phyloP scores from a whole-genome alignment of 768 basidiomycete species.

The Agaricus subrufescens region DNA sequence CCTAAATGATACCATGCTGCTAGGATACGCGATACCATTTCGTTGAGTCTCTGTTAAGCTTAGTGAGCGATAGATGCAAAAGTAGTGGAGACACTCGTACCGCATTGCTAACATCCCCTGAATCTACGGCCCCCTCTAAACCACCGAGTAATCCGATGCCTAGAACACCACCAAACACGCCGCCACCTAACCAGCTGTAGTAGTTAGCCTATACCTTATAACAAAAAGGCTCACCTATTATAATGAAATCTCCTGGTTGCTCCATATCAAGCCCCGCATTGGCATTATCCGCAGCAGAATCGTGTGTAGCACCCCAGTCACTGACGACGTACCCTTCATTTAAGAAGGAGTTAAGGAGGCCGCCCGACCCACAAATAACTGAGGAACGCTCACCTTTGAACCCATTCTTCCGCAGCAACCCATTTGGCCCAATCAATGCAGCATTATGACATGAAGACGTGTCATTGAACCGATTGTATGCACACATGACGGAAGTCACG shows the following conservation, averaged over 20 bases:
- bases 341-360: not conserved
- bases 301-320: slow-evolving; percentile 51
- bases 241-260: slow-evolving; percentile 44
- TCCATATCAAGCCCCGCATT: slow-evolving; percentile 49
- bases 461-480: slow-evolving; percentile 50
- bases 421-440: slow-evolving; percentile 37
- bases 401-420: slow-evolving; percentile 32
- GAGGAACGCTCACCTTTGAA: slow-evolving; percentile 33
- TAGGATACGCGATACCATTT: slow-evolving; percentile 44
- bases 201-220: not conserved
- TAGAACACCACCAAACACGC: slow-evolving; percentile 20
- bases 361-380: not conserved
- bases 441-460: slow-evolving; percentile 65
- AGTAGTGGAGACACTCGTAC: slow-evolving; percentile 16
- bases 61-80: not conserved
- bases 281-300: slow-evolving; percentile 39
- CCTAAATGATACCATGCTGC: slow-evolving; percentile 43
- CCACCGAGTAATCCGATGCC: slow-evolving; percentile 5
- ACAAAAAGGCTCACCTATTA: slow-evolving; percentile 29
- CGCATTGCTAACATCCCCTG: slow-evolving; percentile 25
- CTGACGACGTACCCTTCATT: slow-evolving; percentile 41
- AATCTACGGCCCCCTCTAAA: slow-evolving; percentile 30
- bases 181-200: slow-evolving; percentile 28
- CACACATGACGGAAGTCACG: slow-evolving; percentile 48
- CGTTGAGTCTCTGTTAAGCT: slow-evolving; percentile 30